Evolutionary conservation across 23 red algal genomes (phyloP).

Genomic region (Gracilaria caudata): DNA sequence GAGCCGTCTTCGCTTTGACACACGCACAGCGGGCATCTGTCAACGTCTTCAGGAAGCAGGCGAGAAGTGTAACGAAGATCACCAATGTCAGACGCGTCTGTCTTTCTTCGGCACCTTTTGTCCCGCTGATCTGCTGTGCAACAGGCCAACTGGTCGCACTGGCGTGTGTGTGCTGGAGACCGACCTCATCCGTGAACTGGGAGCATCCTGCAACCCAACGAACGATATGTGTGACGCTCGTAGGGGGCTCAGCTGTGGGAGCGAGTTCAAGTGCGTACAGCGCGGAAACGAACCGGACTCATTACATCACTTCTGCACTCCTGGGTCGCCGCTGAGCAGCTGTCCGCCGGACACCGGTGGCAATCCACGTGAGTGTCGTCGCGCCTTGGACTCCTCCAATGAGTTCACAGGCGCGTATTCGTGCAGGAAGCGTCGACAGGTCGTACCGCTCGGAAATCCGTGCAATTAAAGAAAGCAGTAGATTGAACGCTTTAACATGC

Average conservation of each 20-base stretch:
- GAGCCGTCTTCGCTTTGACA: background rate
- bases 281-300: background rate
- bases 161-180: slow-evolving; percentile 19
- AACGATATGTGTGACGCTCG: slow-evolving; percentile 1
- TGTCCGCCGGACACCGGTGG: slow-evolving; percentile 1
- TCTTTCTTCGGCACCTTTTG: background rate
- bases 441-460: background rate
- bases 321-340: background rate
- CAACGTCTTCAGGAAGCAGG: background rate
- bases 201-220: background rate
- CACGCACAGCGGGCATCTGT: background rate
- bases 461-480: no score
- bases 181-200: background rate
- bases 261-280: background rate
- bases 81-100: background rate
- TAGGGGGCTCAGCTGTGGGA: background rate
- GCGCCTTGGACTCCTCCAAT: background rate
- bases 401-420: background rate
- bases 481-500: no score
- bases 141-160: background rate
- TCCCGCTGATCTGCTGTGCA: slow-evolving; percentile 3
- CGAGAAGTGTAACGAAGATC: background rate
- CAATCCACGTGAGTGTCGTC: slow-evolving; percentile 4
- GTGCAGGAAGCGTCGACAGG: background rate
- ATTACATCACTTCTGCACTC: background rate